Evolutionary conservation across 768 basidiomycete genomes (phyloP), one percentile per base, ranked within the genome.

Genomic region (Vishniacozyma victoriae): DNA sequence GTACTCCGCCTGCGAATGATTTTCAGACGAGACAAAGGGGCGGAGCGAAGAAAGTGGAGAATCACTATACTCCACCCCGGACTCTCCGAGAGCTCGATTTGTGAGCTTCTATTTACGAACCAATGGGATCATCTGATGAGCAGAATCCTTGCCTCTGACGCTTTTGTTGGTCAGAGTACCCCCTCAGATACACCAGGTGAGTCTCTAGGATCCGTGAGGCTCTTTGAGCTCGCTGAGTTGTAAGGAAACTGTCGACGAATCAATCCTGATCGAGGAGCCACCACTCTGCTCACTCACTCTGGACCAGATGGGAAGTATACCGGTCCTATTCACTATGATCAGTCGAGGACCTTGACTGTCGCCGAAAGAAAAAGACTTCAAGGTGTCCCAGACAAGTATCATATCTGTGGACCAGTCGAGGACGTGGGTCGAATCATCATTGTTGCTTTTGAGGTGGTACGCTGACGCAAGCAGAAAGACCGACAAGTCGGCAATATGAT

Each of bases 361-460:
- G 62, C 62, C 13, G 62, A 64, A 26, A 29, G 57, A 4, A 60
- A 60, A 31, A 25, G 62, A 22, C 46, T 50, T 11, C 46, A 47
- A 45, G 62, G 62, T 1, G 49, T 60, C 23, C 62, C 62, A 14
- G 62, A 64, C 42, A 35, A 40, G 20, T 55, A 53, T 23, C 7
- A 18, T 2, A 35, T 64, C 12, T 37, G 41, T 25, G 59, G 59
- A 3, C 51, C 33, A 1, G 44, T 50, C 3, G 5, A 31, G 1
- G 49, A 56, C 13, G 51, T 48, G 16, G 22, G 48, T 49, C 7
- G 27, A 24, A 14, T 52, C 44, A 7, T 46, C 19, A 3, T 42
- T 9, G 9, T 33, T 9, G 9, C 29, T 9, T n/a, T 9, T 9
- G 9, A n/a, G n/a, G n/a, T n/a, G n/a, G 29, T 33, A 33, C n/a